These are phyloP conservation scores for Periconia macrospinosa DNA, from an alignment of 2,329 filamentous ascomycete species.

Conservation along the genomic window DNA sequence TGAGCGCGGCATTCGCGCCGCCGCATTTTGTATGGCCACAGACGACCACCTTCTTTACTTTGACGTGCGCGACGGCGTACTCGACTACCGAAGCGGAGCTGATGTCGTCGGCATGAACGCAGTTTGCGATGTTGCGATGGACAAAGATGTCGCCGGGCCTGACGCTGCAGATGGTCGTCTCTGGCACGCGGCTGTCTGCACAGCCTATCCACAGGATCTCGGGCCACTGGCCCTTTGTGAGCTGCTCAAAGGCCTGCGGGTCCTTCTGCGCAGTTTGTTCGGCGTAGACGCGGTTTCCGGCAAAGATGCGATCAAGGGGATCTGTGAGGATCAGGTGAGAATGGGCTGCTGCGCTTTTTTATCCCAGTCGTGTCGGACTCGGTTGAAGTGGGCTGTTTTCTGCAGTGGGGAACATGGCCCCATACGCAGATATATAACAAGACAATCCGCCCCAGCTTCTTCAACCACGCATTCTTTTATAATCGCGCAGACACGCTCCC, in stretches of 20 bases:
- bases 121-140: conserved; percentile 89
- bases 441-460: background rate
- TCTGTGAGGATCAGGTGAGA: conserved; percentile 47
- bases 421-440: background rate
- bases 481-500: background rate
- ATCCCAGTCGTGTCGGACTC: no score
- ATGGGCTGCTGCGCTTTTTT: conserved; percentile 12
- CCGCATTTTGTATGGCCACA: conserved; percentile 65
- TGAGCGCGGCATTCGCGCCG: conserved; percentile 59
- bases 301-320: conserved; percentile 64
- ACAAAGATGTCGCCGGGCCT: conserved; percentile 85
- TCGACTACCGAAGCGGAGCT: conserved; percentile 76
- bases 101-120: conserved; percentile 74
- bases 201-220: conserved; percentile 82
- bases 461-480: background rate
- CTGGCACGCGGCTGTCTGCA: conserved; percentile 81
- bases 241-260: conserved; percentile 69
- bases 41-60: conserved; percentile 65
- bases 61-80: conserved; percentile 73
- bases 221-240: conserved; percentile 68
- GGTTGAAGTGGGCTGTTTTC: background rate
- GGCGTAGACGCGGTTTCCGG: conserved; percentile 72
- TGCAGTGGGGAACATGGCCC: conserved; percentile 2
- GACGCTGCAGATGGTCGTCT: conserved; percentile 77
- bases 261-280: conserved; percentile 65